phyloP scores from a whole-genome alignment of 108 stramenopile genomes.

The Licmophora abbreviata region DNA sequence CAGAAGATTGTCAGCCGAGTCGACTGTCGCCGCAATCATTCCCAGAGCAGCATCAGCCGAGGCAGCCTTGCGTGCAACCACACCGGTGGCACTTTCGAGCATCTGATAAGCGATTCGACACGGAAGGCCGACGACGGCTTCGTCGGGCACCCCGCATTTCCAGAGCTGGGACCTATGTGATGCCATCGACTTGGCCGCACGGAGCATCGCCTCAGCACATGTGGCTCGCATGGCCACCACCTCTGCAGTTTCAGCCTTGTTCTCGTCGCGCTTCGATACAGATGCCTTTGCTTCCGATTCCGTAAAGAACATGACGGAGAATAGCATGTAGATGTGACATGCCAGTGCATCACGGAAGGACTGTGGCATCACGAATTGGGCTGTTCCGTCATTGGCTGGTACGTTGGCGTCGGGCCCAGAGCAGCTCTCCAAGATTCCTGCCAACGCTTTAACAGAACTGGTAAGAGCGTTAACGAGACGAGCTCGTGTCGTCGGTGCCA shows the following conservation, averaged over 20 bases:
- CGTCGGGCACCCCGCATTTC: constrained; percentile 77
- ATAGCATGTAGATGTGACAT: constrained; percentile 85
- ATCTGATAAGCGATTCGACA: constrained; percentile 81
- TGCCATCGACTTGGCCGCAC: constrained; percentile 53
- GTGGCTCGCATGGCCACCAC: constrained; percentile 23
- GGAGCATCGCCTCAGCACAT: constrained; percentile 61
- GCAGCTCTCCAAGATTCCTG: constrained; percentile 30
- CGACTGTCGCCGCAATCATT: constrained; percentile 65
- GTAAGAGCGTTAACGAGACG: constrained; percentile 47
- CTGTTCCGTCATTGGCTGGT: constrained; percentile 7
- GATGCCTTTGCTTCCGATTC: constrained; percentile 64
- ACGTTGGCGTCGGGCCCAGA: background rate
- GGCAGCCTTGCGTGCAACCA: constrained; percentile 48
- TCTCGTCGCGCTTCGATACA: constrained; percentile 18
- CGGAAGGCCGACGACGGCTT: constrained; percentile 60
- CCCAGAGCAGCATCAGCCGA: constrained; percentile 55
- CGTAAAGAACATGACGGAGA: constrained; percentile 75
- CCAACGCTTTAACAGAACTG: constrained; percentile 42
- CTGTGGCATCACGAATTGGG: constrained; percentile 31
- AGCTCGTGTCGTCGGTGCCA: constrained; percentile 46
- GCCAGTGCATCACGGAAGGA: constrained; percentile 67
- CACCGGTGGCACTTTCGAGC: constrained; percentile 65
- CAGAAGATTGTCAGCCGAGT: constrained; percentile 34
- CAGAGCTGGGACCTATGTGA: constrained; percentile 44
- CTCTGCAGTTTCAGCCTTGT: constrained; percentile 25